Conservation (phyloP, 108 stramenopile species). For the Nitzschia sp. region DNA sequence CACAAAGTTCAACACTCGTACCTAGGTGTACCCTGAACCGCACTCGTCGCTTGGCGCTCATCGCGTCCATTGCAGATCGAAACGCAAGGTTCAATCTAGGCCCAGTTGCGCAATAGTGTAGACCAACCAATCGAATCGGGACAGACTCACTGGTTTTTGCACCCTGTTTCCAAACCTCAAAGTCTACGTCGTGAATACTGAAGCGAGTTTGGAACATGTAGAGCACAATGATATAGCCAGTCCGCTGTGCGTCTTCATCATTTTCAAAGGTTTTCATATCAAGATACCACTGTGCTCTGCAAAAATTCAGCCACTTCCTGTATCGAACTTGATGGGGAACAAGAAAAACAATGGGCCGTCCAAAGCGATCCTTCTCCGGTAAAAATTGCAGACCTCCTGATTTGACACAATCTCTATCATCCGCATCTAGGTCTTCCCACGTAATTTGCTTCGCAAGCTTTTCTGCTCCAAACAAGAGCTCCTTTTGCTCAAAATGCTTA, state of each 20-base stretch:
- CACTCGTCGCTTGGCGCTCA: background rate
- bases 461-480: slow-evolving; percentile 41
- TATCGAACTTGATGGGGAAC: no score
- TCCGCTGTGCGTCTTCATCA: slow-evolving; percentile 6
- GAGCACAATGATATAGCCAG: background rate
- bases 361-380: slow-evolving; percentile 16
- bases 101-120: slow-evolving; percentile 13
- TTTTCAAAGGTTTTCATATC: background rate
- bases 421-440: slow-evolving; percentile 22
- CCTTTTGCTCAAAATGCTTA: slow-evolving; percentile 38
- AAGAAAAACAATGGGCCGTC: slow-evolving; percentile 24
- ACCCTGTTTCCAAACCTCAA: background rate
- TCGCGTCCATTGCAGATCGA: background rate
- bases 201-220: background rate
- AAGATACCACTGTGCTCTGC: background rate
- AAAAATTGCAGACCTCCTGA: slow-evolving; percentile 8
- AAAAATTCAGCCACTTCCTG: background rate
- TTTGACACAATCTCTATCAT: background rate
- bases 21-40: slow-evolving; percentile 18
- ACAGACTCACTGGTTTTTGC: background rate
- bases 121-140: background rate
- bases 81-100: background rate
- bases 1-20: background rate
- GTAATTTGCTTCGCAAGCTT: slow-evolving; percentile 20
- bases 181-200: background rate